A percentile compares a stretch with the other conserved stretches of the same genome.
phyloP scores from a whole-genome alignment of 108 stramenopile genomes.

The Skeletonema costatum region DNA sequence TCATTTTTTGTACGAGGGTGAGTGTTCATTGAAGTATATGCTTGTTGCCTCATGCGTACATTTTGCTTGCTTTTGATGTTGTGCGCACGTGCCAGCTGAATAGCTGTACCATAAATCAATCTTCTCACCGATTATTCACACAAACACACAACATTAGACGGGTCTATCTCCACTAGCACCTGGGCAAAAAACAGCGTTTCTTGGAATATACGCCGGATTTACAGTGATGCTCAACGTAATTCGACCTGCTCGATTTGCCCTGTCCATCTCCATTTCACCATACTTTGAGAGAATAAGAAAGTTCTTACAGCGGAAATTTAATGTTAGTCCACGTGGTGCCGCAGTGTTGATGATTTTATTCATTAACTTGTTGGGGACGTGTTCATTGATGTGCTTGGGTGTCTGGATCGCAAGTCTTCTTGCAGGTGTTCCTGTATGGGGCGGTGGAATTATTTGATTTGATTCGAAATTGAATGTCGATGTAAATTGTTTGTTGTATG shows the following conservation, averaged over 20 bases:
- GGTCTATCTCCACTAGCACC: slow-evolving; percentile 85
- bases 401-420: slow-evolving; percentile 57
- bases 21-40: background rate
- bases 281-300: slow-evolving; percentile 66
- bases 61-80: slow-evolving; percentile 7
- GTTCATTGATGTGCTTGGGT: slow-evolving; percentile 56
- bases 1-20: slow-evolving; percentile 58
- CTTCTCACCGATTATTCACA: background rate
- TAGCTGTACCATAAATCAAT: background rate
- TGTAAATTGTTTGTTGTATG: too few relatives aligned
- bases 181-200: slow-evolving; percentile 86
- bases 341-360: slow-evolving; percentile 63
- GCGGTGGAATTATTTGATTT: background rate
- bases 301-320: slow-evolving; percentile 49
- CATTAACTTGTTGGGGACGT: slow-evolving; percentile 70
- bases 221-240: slow-evolving; percentile 85
- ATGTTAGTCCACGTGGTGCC: slow-evolving; percentile 40
- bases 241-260: slow-evolving; percentile 76
- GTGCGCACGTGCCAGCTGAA: background rate
- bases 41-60: background rate
- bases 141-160: slow-evolving; percentile 61
- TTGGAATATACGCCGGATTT: slow-evolving; percentile 88
- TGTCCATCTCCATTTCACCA: slow-evolving; percentile 58
- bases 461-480: too few relatives aligned
- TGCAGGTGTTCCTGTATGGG: slow-evolving; percentile 71